Evolutionary conservation across 805 yeast genomes (phyloP).

Genomic region (Pichia phayaonensis): DNA sequence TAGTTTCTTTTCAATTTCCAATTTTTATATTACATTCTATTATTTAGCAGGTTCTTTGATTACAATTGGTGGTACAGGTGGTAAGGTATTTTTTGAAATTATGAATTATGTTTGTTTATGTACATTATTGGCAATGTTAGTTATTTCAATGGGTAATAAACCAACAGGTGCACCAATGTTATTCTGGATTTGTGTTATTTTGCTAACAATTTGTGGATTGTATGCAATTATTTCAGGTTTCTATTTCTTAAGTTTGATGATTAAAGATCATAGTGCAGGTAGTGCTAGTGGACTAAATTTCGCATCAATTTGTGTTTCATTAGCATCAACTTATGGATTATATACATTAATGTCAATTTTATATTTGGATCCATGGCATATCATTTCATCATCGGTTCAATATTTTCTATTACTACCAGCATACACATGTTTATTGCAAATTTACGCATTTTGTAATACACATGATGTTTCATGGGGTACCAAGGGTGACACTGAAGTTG

Average conservation of each 20-base stretch:
- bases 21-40: slow-evolving; percentile 87
- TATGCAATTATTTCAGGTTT: slow-evolving; percentile 81
- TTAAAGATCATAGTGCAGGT: slow-evolving; percentile 32
- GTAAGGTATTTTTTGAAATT: slow-evolving; percentile 73
- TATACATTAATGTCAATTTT: slow-evolving; percentile 75
- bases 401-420: slow-evolving; percentile 87
- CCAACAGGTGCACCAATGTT: slow-evolving; percentile 91
- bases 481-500: slow-evolving; percentile 79
- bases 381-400: slow-evolving; percentile 77
- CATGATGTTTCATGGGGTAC: slow-evolving; percentile 99
- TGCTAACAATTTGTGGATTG: slow-evolving; percentile 69
- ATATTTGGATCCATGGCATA: slow-evolving; percentile 95
- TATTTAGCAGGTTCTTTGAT: slow-evolving; percentile 84
- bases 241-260: slow-evolving; percentile 59
- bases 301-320: slow-evolving; percentile 72
- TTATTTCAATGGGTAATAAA: slow-evolving; percentile 92
- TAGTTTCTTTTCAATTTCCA: slow-evolving; percentile 88
- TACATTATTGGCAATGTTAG: slow-evolving; percentile 78
- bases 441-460: slow-evolving; percentile 95
- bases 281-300: slow-evolving; percentile 42
- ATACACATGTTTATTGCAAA: slow-evolving; percentile 85
- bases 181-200: slow-evolving; percentile 63
- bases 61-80: slow-evolving; percentile 58
- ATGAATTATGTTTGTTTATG: slow-evolving; percentile 82
- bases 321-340: slow-evolving; percentile 86